Evolutionary conservation across 495 filamentous ascomycete species (phyloP).

Genomic region (Penicillium alfredii): DNA sequence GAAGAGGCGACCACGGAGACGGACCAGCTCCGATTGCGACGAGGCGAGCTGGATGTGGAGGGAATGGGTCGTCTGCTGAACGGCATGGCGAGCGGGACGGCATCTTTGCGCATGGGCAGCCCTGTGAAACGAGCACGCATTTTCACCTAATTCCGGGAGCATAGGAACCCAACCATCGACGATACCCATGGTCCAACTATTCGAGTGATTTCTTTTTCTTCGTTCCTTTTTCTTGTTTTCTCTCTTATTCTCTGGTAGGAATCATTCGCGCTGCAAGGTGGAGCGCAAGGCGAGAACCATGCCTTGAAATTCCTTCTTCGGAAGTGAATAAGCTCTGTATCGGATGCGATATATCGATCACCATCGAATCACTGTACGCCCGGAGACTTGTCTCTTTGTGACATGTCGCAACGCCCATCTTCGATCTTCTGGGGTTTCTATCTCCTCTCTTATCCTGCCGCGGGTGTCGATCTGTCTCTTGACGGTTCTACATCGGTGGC

Average conservation of each 20-base stretch:
- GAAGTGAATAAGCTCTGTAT: conserved; percentile 52
- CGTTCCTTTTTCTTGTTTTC: conserved; percentile 6
- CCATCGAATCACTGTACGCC: too few species aligned
- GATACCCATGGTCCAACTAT: conserved; percentile 26
- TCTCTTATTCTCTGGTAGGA: conserved; percentile 7
- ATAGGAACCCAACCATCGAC: conserved; percentile 15
- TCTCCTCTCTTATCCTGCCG: conserved; percentile 2
- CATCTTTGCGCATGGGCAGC: conserved; percentile 32
- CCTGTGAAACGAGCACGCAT: conserved; percentile 39
- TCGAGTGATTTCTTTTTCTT: conserved; percentile 8
- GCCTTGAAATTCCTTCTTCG: conserved; percentile 45
- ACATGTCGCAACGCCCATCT: conserved; percentile 9
- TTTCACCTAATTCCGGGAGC: conserved; percentile 26
- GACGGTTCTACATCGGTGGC: conserved; percentile 21
- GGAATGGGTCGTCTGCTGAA: conserved; percentile 48
- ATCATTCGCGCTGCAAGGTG: conserved; percentile 49
- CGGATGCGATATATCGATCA: conserved; percentile 50
- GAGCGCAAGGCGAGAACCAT: conserved; percentile 52
- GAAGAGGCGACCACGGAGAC: conserved; percentile 20
- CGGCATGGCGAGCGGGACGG: conserved; percentile 35
- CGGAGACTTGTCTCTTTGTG: too few species aligned
- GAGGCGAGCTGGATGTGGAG: conserved; percentile 45
- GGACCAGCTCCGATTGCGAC: conserved; percentile 41
- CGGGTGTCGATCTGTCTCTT: conserved; percentile 20
- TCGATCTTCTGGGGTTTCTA: conserved; percentile 10